Evolutionary conservation across 352 stramenopile species (phyloP).

Genomic region (Phytophthora pini): DNA sequence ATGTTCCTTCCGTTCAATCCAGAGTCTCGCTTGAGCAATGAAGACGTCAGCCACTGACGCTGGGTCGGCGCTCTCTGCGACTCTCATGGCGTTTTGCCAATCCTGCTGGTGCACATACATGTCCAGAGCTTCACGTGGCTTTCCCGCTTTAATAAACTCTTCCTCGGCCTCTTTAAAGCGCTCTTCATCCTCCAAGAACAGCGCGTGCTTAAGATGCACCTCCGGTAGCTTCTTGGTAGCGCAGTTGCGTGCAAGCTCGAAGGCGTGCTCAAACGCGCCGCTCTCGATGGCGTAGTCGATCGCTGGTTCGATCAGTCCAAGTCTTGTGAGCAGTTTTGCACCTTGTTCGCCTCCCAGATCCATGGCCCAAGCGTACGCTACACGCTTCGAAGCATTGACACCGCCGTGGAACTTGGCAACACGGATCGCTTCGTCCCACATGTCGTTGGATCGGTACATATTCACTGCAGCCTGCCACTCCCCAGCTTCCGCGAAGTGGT

Average conservation of each 20-base stretch:
- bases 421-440: conserved; percentile 95
- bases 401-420: conserved; percentile 94
- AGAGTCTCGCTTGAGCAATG: conserved; percentile 89
- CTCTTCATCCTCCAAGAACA: conserved; percentile 95
- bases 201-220: conserved; percentile 93
- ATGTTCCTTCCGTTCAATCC: conserved; percentile 88
- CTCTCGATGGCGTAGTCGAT: conserved; percentile 95
- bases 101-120: conserved; percentile 97
- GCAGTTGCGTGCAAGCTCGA: conserved; percentile 89
- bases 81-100: conserved; percentile 92
- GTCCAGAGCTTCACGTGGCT: conserved; percentile 94
- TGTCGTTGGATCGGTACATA: conserved; percentile 95
- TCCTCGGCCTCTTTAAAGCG: conserved; percentile 93
- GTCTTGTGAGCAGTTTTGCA: conserved; percentile 90
- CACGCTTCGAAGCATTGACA: conserved; percentile 91
- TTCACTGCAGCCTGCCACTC: conserved; percentile 95
- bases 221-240: conserved; percentile 90
- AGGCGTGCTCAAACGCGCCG: conserved; percentile 93
- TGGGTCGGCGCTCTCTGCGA: conserved; percentile 92
- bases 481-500: conserved; percentile 91
- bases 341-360: conserved; percentile 90
- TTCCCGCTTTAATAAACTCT: conserved; percentile 93
- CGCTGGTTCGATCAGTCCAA: conserved; percentile 92
- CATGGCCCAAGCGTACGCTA: conserved; percentile 94
- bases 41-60: conserved; percentile 91